Conservation (phyloP, 208 protist species). For the Crithidia expoeki region DNA sequence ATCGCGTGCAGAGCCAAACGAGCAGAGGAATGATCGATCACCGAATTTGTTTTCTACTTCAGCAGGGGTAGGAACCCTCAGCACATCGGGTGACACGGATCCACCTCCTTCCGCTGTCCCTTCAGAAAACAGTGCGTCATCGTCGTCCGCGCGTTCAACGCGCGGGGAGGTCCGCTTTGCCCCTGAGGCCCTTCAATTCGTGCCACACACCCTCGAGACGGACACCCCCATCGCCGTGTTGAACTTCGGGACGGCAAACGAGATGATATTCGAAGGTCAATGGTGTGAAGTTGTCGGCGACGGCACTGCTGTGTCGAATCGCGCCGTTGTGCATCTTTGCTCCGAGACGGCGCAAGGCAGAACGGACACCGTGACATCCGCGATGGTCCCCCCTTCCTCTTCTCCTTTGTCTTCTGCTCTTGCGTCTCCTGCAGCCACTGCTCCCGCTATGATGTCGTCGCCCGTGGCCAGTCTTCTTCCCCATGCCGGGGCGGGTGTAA, state of each 20-base stretch:
- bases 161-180: constrained; percentile 19
- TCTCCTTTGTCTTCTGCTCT: not conserved
- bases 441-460: not conserved
- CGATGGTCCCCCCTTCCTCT: not conserved
- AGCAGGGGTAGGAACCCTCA: too few species aligned
- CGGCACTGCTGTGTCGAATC: constrained; percentile 29
- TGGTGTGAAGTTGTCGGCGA: constrained; percentile 49
- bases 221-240: constrained; percentile 56
- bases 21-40: not conserved
- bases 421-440: too few species aligned
- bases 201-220: constrained; percentile 45
- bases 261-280: constrained; percentile 64
- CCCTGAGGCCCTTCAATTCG: constrained; percentile 44
- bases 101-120: too few species aligned
- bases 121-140: too few species aligned
- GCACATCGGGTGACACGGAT: too few species aligned
- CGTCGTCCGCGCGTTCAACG: too few species aligned
- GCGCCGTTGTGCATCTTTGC: constrained; percentile 56
- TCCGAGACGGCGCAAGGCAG: too few species aligned
- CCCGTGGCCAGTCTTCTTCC: constrained; percentile 70
- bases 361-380: not conserved
- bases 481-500: constrained; percentile 60
- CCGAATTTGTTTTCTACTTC: not conserved
- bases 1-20: not conserved
- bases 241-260: constrained; percentile 34